Base-by-base conservation (phyloP, 129 eudicot genomes). In the Helichrysum umbraculigerum region DNA sequence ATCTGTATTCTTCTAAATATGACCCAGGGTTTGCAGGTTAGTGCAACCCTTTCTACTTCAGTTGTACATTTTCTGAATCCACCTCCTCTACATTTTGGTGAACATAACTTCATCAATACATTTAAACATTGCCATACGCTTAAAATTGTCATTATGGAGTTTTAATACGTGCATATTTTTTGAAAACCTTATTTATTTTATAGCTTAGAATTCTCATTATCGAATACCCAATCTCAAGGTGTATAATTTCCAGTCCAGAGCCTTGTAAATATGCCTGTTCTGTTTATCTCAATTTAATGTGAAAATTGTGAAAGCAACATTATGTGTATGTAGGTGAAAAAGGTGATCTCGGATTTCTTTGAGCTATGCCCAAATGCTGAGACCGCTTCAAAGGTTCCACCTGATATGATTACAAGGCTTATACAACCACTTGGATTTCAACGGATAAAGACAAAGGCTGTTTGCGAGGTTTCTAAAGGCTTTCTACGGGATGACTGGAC, bases 1-100 rank as follows among this genome's bases (percentile, higher is more conserved):
- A 92, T 92, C 42, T 92, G 98, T 68, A 80, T 90, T 68, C 96
- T 92, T 79, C 81, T 92, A 47, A 92, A 92, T 78, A 57, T 28
- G 28, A 92, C 96, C 1, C 83, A 83, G 65, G 96, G 98, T 28
- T 29, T 41, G 35, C 98, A 92, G 96, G 98, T 90, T 28, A 37
- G 44, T 8, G 44, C 30, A 3, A 34, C 17, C 10, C 72, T 47
- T 4, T 63, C 33, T 34, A 3, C 33, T 9, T 66, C 9, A 39
- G 44, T 39, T 39, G 0, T 22, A 54, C 6, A 4, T 33, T 32
- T 33, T 29, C n/a, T 66, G 20, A 35, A 28, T 28, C 4, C 68
- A 30, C 25, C 33, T 57, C 5, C 9, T 56, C 51, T 57, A 12
- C 33, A 37, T 25, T 62, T 30, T 25, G n/a, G 7, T 25, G 20